Conservation (phyloP, 805 yeast genomes). For the Diddensiella transvaalensis region DNA sequence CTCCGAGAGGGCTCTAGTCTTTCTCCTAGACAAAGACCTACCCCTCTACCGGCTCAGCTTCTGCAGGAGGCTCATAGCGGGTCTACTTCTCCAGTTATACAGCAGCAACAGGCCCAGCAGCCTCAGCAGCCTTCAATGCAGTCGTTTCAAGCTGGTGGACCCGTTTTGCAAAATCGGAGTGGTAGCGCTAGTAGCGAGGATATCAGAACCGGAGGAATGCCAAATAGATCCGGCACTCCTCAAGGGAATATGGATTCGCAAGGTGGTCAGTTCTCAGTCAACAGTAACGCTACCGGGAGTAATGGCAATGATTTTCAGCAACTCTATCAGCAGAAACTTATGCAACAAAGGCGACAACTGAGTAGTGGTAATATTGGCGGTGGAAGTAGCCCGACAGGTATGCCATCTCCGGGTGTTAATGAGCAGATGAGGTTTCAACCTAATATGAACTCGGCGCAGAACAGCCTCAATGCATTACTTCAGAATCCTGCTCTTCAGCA, state of each 20-base stretch:
- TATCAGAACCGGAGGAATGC: not conserved
- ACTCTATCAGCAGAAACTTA: slow-evolving; percentile 20
- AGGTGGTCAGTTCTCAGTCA: not conserved
- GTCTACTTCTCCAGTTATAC: slow-evolving; percentile 14
- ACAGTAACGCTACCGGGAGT: not conserved
- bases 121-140: not conserved
- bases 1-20: slow-evolving; percentile 15
- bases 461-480: not conserved
- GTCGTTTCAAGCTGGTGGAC: slow-evolving; percentile 26
- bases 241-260: not conserved
- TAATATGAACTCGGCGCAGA: not conserved
- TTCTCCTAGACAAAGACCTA: slow-evolving; percentile 20
- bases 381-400: not conserved
- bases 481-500: slow-evolving; percentile 6
- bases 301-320: slow-evolving; percentile 14
- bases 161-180: not conserved
- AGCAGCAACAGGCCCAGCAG: slow-evolving; percentile 11
- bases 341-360: slow-evolving; percentile 4
- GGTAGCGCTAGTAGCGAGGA: not conserved
- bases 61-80: slow-evolving; percentile 24
- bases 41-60: slow-evolving; percentile 25
- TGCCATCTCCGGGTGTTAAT: not conserved
- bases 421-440: slow-evolving; percentile 1
- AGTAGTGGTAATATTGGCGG: slow-evolving; percentile 2
- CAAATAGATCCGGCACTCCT: not conserved